Evolutionary conservation across 305 asterid genomes (phyloP), one percentile per base, ranked within the genome.

Genomic region (Withania somnifera): DNA sequence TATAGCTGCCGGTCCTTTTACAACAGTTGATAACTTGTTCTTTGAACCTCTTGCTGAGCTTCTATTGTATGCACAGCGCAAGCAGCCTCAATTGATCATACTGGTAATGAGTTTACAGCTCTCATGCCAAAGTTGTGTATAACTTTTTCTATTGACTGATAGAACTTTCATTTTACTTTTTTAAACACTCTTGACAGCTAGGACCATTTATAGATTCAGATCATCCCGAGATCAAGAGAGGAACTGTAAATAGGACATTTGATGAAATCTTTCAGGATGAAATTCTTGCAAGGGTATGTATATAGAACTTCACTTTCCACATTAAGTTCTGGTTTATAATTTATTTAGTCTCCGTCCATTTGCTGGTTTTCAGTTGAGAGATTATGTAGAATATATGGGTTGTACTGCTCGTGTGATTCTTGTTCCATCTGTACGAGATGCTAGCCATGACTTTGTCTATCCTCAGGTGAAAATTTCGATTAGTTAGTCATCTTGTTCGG

Each of bases 201-300:
- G 98, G 98, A 81, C 99, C 98, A 68, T 94, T 96, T 81, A 71
- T 96, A 78, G 99, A 96, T 91, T 90, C 98, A 68, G 97, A 94
- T 84, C 99, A 94, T 86, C 93, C 97, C 7, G 95, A 89, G 91
- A 86, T 94, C 69, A 92, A 80, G 89, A 96, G 88, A 84, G 97
- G 95, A 86, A 69, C 89, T 64, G 80, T 90, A 60, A 40, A 90
- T 87, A 91, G 83, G 86, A 90, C 97, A 73, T 96, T 87, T 83
- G 95, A 94, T 58, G 97, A 94, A 67, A 85, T 96, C 80, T 94
- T 94, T 88, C 88, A 28, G 77, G 84, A 86, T 87, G 93, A 90
- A 92, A 90, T 96, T 82, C 94, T 96, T 83, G 94, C 91, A 88
- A 94, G 91, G 97, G 98, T 95, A 86, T 73, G 56, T 64, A n/a